phyloP scores from a whole-genome alignment of 2,329 filamentous ascomycete species.

The Aspergillus sp. region DNA sequence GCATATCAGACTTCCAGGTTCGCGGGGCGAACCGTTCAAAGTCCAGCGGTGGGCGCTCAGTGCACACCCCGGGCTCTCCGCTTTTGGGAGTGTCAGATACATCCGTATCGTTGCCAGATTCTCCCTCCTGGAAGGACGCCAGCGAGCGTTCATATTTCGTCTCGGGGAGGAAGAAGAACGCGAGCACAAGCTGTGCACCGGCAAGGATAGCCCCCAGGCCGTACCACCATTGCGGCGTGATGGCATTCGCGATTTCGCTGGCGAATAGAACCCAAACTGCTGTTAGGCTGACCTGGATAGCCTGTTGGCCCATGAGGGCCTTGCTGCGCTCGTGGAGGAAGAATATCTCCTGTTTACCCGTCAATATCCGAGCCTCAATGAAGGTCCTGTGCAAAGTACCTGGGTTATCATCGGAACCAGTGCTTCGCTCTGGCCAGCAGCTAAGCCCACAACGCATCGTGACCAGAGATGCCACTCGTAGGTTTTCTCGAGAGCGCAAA shows the following conservation, averaged over 20 bases:
- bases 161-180: constrained; percentile 44
- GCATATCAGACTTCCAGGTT: constrained; percentile 38
- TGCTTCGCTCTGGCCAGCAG: constrained; percentile 45
- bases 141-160: constrained; percentile 43
- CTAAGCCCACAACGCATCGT: constrained; percentile 40
- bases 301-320: constrained; percentile 41
- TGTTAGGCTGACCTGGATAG: constrained; percentile 41
- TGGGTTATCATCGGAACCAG: constrained; percentile 42
- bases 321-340: constrained; percentile 48
- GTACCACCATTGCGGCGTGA: constrained; percentile 47
- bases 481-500: constrained; percentile 28
- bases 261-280: constrained; percentile 42
- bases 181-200: constrained; percentile 34
- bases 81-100: not conserved
- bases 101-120: constrained; percentile 11
- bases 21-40: constrained; percentile 37
- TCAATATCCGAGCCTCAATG: too few relatives aligned
- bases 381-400: too few relatives aligned
- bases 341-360: constrained; percentile 36
- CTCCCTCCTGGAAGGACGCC: constrained; percentile 37
- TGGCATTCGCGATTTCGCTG: constrained; percentile 43
- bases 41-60: constrained; percentile 32
- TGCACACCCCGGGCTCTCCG: constrained; percentile 13
- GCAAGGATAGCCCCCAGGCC: constrained; percentile 39
- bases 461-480: constrained; percentile 41